Evolutionary conservation across 2,329 filamentous ascomycete species (phyloP).

Genomic region (Colletotrichum lindemuthianum): DNA sequence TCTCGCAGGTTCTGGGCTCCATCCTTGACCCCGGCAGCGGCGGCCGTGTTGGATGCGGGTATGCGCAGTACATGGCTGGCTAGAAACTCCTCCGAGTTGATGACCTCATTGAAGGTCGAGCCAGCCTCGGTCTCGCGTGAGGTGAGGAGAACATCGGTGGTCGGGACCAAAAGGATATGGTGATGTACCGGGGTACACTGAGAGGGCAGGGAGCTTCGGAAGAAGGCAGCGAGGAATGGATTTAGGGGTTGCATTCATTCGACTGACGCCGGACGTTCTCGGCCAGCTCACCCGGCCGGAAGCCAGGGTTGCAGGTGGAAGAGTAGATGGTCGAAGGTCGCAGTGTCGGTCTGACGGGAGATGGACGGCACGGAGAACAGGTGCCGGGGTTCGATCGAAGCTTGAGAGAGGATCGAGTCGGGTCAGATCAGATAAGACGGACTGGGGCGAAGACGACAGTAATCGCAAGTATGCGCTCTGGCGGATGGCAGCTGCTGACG

Average conservation of each 20-base stretch:
- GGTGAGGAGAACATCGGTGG: conserved; percentile 89
- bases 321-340: conserved; percentile 4
- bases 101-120: conserved; percentile 79
- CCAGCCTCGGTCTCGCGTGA: conserved; percentile 89
- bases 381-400: conserved; percentile 18
- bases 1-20: conserved; percentile 77
- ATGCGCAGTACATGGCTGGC: conserved; percentile 96
- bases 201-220: conserved; percentile 89
- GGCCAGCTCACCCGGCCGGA: conserved; percentile 36
- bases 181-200: conserved; percentile 94
- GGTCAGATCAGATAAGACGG: not conserved
- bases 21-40: conserved; percentile 65
- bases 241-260: conserved; percentile 92
- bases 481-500: not conserved
- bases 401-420: not conserved
- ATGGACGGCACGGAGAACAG: conserved; percentile 2
- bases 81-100: conserved; percentile 92
- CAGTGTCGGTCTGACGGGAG: not conserved
- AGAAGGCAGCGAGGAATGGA: conserved; percentile 98
- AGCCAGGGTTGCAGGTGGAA: conserved; percentile 35
- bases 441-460: conserved; percentile 8
- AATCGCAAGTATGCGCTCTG: not conserved
- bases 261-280: conserved; percentile 35
- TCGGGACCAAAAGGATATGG: conserved; percentile 92
- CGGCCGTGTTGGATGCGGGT: conserved; percentile 58